Evolutionary conservation across 306 rosid species (phyloP).

Genomic region (Citrullus amarus): DNA sequence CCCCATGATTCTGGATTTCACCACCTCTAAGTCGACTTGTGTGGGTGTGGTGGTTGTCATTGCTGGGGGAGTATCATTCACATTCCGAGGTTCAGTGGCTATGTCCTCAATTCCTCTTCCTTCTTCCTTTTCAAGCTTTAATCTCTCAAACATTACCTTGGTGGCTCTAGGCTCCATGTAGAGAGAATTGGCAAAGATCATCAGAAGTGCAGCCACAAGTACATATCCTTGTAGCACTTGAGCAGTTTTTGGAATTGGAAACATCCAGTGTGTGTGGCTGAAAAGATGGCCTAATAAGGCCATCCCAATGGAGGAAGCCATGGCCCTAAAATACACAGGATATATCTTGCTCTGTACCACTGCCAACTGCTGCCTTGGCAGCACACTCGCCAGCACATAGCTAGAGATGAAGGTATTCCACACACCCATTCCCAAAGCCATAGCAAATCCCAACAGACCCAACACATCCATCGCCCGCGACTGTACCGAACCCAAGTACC

Average conservation of each 20-base stretch:
- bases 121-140: conserved; percentile 65
- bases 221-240: conserved; percentile 28
- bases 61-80: neutral
- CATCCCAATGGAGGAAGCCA: conserved; percentile 33
- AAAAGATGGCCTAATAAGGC: conserved; percentile 43
- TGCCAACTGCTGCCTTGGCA: conserved; percentile 69
- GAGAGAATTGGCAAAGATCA: conserved; percentile 32
- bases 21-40: conserved; percentile 11
- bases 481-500: neutral
- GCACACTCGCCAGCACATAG: conserved; percentile 31
- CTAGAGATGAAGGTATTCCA: conserved; percentile 74
- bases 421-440: conserved; percentile 55
- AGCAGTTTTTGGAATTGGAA: neutral
- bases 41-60: neutral
- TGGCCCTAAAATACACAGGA: conserved; percentile 53
- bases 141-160: conserved; percentile 73
- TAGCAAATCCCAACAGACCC: conserved; percentile 39
- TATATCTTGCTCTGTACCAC: conserved; percentile 80
- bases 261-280: conserved; percentile 3
- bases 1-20: conserved; percentile 20
- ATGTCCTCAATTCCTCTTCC: conserved; percentile 46
- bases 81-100: neutral
- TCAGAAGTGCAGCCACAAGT: conserved; percentile 31
- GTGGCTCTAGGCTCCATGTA: conserved; percentile 80
- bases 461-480: neutral